Evolutionary conservation across 148 eudicot genomes (phyloP), one percentile per base, ranked within the genome.

Genomic region (Mesembryanthemum crystallinum): DNA sequence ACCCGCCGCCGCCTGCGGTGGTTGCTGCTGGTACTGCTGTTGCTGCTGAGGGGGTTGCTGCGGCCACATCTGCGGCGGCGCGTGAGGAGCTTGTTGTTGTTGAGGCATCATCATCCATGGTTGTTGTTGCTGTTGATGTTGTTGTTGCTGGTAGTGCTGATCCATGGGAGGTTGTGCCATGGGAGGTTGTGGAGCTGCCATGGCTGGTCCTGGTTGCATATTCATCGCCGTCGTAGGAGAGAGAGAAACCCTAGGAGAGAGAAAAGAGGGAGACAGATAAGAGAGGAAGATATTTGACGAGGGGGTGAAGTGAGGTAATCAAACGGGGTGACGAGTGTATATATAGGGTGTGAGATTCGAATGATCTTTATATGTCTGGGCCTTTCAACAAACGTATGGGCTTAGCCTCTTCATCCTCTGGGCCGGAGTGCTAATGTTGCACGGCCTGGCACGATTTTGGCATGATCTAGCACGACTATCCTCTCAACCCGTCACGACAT

Each of bases 171-270:
- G 76, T 10, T 83, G 92, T 6, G 76, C 83, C 73, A 59, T 76
- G 10, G 78, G 62, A 8, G 71, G 83, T 7, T 65, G 79, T 13
- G 75, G 58, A 9, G 77, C 81, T 5, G 43, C 69, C 71, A 47
- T 54, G 25, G 74, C 57, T 54, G 67, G 72, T 28, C 75, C 79
- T 37, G 69, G 91, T 78, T 88, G 93, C 88, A 83, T 84, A 83
- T 81, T 86, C 62, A 78, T 51, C 68, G 77, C 4, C 2, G 63
- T 29, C 25, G 3, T 25, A 27, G 25, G 72, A 75, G 67, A 65
- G n/a, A 65, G 32, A 69, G 69, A 80, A 85, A 73, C 82, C 82
- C 81, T 78, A 83, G 52, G 80, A 70, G 63, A 76, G 76, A 85
- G 77, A 76, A 69, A 83, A 17, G 21, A 17, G 30, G 3, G 61